phyloP scores from a whole-genome alignment of 2,329 filamentous ascomycete species.

The Coniochaeta ligniaria region DNA sequence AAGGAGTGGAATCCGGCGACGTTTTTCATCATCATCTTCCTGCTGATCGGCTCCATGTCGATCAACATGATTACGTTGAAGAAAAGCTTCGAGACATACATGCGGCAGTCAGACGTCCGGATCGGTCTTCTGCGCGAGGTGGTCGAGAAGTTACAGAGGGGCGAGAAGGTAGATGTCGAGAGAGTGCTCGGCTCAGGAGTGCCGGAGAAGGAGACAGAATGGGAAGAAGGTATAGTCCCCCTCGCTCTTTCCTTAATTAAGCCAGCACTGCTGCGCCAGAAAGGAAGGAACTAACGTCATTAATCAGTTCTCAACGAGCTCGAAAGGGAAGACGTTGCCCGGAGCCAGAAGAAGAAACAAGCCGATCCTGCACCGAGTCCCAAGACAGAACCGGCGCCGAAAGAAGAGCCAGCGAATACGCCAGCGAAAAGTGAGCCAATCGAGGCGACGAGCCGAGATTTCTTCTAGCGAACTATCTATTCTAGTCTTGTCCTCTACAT shows the following conservation, averaged over 20 bases:
- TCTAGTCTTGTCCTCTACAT: not conserved
- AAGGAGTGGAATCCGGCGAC: conserved; percentile 75
- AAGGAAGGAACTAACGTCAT: conserved; percentile 2
- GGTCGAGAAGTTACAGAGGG: conserved; percentile 60
- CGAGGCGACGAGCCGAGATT: conserved; percentile 30
- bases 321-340: conserved; percentile 52
- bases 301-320: conserved; percentile 56
- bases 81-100: conserved; percentile 66
- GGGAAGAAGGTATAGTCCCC: conserved; percentile 66
- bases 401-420: conserved; percentile 9
- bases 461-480: conserved; percentile 35
- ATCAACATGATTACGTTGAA: conserved; percentile 84
- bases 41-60: conserved; percentile 89
- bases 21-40: conserved; percentile 74
- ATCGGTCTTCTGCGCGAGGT: conserved; percentile 72
- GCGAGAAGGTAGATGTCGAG: conserved; percentile 80
- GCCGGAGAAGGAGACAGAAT: conserved; percentile 67
- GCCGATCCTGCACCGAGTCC: conserved; percentile 15
- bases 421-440: conserved; percentile 14
- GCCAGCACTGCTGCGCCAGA: not conserved
- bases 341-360: conserved; percentile 35
- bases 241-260: not conserved
- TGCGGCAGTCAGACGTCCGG: conserved; percentile 69
- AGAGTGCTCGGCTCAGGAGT: conserved; percentile 73
- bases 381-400: conserved; percentile 4